Conservation (phyloP, 2,329 filamentous ascomycete genomes). For the Paramyrothecium roridum region DNA sequence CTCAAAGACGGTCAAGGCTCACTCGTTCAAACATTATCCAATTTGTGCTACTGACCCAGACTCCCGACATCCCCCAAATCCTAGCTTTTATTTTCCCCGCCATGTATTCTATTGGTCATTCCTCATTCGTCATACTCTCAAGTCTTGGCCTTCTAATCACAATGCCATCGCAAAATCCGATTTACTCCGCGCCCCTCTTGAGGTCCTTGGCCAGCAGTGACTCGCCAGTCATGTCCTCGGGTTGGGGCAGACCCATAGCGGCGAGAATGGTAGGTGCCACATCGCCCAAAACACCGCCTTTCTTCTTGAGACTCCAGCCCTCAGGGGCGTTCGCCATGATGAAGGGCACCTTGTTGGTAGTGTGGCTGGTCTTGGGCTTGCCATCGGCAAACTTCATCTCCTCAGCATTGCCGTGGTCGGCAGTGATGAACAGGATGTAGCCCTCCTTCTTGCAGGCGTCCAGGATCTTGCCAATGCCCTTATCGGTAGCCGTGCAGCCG, state of each 20-base stretch:
- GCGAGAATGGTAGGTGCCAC: slow-evolving; percentile 92
- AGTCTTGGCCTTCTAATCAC: neutral
- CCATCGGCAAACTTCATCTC: slow-evolving; percentile 98
- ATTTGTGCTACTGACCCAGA: neutral
- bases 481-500: slow-evolving; percentile 82
- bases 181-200: slow-evolving; percentile 26
- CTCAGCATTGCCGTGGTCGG: slow-evolving; percentile 97
- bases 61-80: neutral
- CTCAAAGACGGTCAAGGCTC: no score
- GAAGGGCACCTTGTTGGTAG: slow-evolving; percentile 95
- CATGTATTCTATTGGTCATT: neutral
- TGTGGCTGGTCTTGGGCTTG: slow-evolving; percentile 97
- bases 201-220: slow-evolving; percentile 77
- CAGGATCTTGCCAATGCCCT: slow-evolving; percentile 88
- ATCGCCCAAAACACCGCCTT: slow-evolving; percentile 88
- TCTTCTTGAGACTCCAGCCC: slow-evolving; percentile 81
- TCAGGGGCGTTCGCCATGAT: slow-evolving; percentile 96
- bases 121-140: slow-evolving; percentile 1
- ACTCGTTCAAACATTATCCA: neutral
- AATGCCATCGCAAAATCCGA: neutral
- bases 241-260: slow-evolving; percentile 86
- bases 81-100: neutral
- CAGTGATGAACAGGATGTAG: slow-evolving; percentile 92
- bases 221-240: slow-evolving; percentile 85
- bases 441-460: slow-evolving; percentile 91